Base-by-base conservation (phyloP, 2,329 filamentous ascomycete species). In the Bipolaris oryzae region DNA sequence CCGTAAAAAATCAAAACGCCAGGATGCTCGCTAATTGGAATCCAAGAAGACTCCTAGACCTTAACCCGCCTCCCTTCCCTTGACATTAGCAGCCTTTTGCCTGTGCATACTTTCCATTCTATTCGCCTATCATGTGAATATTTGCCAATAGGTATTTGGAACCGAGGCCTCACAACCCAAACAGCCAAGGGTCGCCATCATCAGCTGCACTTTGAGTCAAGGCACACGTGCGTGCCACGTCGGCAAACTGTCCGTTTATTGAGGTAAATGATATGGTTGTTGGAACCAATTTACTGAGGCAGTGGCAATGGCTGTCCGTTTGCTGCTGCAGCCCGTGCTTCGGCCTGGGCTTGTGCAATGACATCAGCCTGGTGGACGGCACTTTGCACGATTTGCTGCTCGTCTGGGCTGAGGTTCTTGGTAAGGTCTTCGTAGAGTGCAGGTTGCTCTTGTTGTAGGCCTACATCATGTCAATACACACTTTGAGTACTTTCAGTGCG, bases 371-470 rank as follows among this genome's bases (percentile, higher is more conserved):
- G 86, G 63, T 89, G 83, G 58, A 96, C 86, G 53, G 94, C 91
- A 20, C 82, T 84, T 74, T 96, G 88, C 60, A 98, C 85, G 46
- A 96, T 84, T 61, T 85, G 84, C 75, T 95, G 91, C 73, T 98
- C 93, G 47, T 95, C 91, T 0, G 87, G 82, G 35, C 85, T 87
- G 38, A 98, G 85, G 59, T 91, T 89, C 65, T 89, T 87, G 20
- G 91, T 92, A 56, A 99, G 82, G 57, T 83, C 88, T 41, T 88
- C 82, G 75, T 98, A 99, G 65, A 96, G 89, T 65, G 93, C 89
- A 15, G 94, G 93, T 72, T 97, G 92, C 69, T 93, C 89, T 79
- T 89, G 88, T 85, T 97, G 92, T 73, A 98, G 85, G 77, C 86
- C 92, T 96, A 73, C 46, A 67, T 69, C 76, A 57, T 78, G 74